Evolutionary conservation across 495 filamentous ascomycete species (phyloP).

Genomic region (Penicillium argentinense): DNA sequence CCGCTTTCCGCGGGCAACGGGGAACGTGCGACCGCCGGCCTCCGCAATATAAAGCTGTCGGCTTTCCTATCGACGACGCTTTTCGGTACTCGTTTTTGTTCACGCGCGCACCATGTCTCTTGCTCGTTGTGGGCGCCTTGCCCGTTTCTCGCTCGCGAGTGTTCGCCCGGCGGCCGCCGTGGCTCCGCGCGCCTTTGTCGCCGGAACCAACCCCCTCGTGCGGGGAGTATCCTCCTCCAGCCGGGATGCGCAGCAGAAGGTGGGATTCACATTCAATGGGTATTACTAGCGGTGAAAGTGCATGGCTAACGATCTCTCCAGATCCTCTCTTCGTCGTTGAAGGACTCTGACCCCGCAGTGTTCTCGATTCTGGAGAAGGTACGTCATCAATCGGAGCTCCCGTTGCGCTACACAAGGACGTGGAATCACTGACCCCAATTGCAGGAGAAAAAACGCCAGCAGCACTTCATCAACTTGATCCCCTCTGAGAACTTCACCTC

Average conservation of each 20-base stretch:
- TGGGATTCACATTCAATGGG: constrained; percentile 20
- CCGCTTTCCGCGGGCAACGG: constrained; percentile 50
- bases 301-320: constrained; percentile 32
- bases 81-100: constrained; percentile 10
- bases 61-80: constrained; percentile 25
- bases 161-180: constrained; percentile 21
- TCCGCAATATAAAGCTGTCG: constrained; percentile 20
- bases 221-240: constrained; percentile 40
- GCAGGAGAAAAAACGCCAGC: constrained; percentile 92
- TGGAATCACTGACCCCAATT: constrained; percentile 14
- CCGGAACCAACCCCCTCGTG: constrained; percentile 26
- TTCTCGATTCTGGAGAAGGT: constrained; percentile 90
- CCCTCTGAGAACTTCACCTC: constrained; percentile 99
- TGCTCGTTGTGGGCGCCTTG: constrained; percentile 44
- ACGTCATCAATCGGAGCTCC: constrained; percentile 19
- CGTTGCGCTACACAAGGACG: not conserved
- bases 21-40: constrained; percentile 23
- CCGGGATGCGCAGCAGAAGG: constrained; percentile 46
- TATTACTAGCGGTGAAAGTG: not conserved
- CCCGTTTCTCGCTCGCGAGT: constrained; percentile 39
- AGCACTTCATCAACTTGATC: constrained; percentile 98
- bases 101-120: constrained; percentile 33
- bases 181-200: constrained; percentile 22
- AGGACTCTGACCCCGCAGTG: constrained; percentile 83
- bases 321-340: constrained; percentile 75